These are phyloP conservation scores for Eimeria praecox DNA, from an alignment of 169 alveolate genomes.

Conservation along the genomic window DNA sequence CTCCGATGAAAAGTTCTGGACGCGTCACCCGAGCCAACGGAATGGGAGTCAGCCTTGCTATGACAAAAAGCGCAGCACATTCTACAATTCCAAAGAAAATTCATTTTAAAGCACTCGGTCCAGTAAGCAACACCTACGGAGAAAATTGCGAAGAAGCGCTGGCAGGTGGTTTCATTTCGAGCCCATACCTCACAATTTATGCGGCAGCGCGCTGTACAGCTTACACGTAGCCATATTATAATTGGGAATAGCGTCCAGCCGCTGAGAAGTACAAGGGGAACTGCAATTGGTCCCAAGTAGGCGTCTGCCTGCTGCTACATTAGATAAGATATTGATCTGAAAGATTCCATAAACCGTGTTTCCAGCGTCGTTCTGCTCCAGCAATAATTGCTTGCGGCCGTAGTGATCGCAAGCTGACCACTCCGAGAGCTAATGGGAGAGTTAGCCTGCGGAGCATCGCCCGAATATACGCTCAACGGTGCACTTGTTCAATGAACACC, in stretches of 20 bases:
- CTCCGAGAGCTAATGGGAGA: background rate
- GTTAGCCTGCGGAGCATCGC: background rate
- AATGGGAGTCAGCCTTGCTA: background rate
- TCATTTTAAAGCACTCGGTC: background rate
- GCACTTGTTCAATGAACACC: background rate
- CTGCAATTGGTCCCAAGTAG: background rate
- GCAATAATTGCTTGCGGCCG: background rate
- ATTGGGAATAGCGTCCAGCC: background rate
- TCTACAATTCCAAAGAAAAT: background rate
- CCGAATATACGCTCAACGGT: background rate
- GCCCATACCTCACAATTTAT: conserved; percentile 5
- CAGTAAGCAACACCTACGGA: background rate
- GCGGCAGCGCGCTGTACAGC: background rate
- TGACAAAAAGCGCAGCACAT: background rate
- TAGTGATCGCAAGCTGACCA: background rate
- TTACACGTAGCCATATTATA: background rate
- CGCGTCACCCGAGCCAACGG: background rate
- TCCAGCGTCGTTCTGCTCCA: background rate
- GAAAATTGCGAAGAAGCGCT: background rate
- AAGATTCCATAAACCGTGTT: background rate
- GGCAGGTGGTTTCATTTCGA: background rate
- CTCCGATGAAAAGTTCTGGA: background rate
- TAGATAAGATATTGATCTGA: background rate
- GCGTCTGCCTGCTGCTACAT: background rate
- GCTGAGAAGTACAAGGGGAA: background rate